phyloP scores from a whole-genome alignment of 2,329 filamentous ascomycete genomes.

The Trichoderma asperellum region DNA sequence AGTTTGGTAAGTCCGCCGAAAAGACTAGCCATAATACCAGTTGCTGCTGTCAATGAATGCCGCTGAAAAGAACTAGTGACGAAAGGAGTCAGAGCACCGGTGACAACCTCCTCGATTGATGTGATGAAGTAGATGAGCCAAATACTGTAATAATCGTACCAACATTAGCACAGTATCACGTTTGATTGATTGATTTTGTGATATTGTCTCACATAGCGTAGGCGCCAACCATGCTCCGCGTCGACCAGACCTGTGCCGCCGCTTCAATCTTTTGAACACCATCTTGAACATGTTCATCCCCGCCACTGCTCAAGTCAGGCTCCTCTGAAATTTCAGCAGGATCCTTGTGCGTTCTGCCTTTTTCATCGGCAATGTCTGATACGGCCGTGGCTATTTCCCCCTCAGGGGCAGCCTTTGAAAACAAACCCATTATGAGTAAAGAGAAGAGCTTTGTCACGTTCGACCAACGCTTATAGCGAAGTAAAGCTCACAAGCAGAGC shows the following conservation, averaged over 20 bases:
- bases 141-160: conserved; percentile 37
- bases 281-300: conserved; percentile 42
- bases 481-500: not conserved
- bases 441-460: not conserved
- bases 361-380: conserved; percentile 23
- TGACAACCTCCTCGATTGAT: conserved; percentile 45
- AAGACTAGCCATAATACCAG: conserved; percentile 57
- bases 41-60: conserved; percentile 60
- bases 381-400: not conserved
- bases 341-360: conserved; percentile 24
- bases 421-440: conserved; percentile 24
- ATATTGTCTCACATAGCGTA: conserved; percentile 46
- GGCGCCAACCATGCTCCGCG: conserved; percentile 48
- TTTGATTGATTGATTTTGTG: not conserved
- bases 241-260: conserved; percentile 43
- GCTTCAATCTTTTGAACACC: conserved; percentile 54
- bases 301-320: not conserved
- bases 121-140: conserved; percentile 48
- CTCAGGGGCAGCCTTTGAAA: not conserved
- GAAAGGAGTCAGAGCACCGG: conserved; percentile 49
- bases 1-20: conserved; percentile 66
- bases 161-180: not conserved
- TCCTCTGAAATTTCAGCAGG: conserved; percentile 41
- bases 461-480: not conserved
- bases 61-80: conserved; percentile 54